Percentiles rank a stretch among this genome's conserved stretches.
Evolutionary conservation across 2,329 filamentous ascomycete genomes (phyloP).

Genomic region (Didymellaceae sp.): DNA sequence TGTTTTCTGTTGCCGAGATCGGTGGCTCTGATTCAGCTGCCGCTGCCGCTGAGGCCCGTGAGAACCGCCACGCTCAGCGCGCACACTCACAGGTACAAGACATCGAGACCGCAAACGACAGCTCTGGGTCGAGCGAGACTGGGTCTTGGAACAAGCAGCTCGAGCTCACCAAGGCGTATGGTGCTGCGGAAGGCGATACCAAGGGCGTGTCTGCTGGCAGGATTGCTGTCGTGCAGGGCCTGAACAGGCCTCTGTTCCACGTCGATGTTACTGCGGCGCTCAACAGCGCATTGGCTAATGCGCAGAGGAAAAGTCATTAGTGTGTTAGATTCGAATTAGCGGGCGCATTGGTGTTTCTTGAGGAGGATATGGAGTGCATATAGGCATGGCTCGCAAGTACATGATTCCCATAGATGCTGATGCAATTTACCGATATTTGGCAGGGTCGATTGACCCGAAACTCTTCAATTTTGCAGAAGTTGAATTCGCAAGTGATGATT

Average conservation of each 20-base stretch:
- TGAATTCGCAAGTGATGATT: too few relatives aligned
- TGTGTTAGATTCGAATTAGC: slow-evolving; percentile 1
- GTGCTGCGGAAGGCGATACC: slow-evolving; percentile 37
- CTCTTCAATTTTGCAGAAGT: too few relatives aligned
- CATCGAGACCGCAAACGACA: slow-evolving; percentile 27
- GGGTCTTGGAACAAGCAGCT: slow-evolving; percentile 44
- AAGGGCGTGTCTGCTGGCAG: slow-evolving; percentile 12
- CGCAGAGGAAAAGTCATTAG: slow-evolving; percentile 52
- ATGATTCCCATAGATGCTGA: slow-evolving; percentile 18
- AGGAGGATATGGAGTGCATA: background rate
- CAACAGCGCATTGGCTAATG: slow-evolving; percentile 84
- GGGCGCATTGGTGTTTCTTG: slow-evolving; percentile 10
- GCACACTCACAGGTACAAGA: slow-evolving; percentile 56
- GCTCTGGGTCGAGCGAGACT: slow-evolving; percentile 28
- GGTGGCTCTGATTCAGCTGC: slow-evolving; percentile 76
- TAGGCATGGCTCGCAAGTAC: slow-evolving; percentile 10
- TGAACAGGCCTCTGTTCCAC: slow-evolving; percentile 94
- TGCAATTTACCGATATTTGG: slow-evolving; percentile 1
- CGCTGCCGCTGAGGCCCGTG: slow-evolving; percentile 70
- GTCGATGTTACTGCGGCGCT: slow-evolving; percentile 91
- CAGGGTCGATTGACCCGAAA: slow-evolving; percentile 4
- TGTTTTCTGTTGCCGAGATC: slow-evolving; percentile 92
- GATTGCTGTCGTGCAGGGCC: slow-evolving; percentile 73
- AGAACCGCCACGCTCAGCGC: slow-evolving; percentile 57
- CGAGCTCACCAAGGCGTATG: slow-evolving; percentile 42